phyloP scores from a whole-genome alignment of 1,284 basidiomycete species.

The Irpex sp. region DNA sequence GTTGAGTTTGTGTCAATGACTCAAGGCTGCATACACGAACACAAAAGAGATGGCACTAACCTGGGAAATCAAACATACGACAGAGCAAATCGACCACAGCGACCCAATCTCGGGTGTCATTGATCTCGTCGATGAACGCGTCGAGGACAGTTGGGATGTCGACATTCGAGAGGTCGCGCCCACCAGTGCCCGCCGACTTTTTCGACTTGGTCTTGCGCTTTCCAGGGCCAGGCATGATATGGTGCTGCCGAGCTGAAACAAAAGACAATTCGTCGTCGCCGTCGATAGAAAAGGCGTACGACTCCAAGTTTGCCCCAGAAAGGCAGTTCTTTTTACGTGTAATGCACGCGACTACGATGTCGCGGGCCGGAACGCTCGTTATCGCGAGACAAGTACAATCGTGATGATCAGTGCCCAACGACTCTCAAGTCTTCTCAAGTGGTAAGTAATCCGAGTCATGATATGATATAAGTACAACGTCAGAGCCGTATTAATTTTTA shows the following conservation, averaged over 20 bases:
- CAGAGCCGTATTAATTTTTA: no score
- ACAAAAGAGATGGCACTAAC: constrained; percentile 26
- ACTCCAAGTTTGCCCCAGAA: no score
- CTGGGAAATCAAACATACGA: constrained; percentile 47
- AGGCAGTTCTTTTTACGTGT: no score
- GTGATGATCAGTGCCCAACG: no score
- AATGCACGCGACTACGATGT: not conserved
- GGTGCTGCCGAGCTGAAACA: not conserved
- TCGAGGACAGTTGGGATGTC: constrained; percentile 16
- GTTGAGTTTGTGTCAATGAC: not conserved
- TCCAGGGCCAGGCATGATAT: constrained; percentile 31
- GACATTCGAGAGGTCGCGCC: constrained; percentile 9
- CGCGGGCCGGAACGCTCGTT: not conserved
- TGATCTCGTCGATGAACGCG: constrained; percentile 39
- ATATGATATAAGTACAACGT: no score
- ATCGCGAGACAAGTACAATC: no score
- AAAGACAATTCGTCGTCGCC: no score
- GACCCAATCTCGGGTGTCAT: constrained; percentile 48
- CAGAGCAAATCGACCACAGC: constrained; percentile 45
- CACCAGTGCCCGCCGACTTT: not conserved
- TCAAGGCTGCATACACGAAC: not conserved
- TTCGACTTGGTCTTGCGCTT: constrained; percentile 22
- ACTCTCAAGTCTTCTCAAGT: no score
- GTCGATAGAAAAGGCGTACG: no score
- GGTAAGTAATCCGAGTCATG: no score